Base-by-base conservation (phyloP, 2,329 filamentous ascomycete genomes). In the Incumbomyces delicatus region DNA sequence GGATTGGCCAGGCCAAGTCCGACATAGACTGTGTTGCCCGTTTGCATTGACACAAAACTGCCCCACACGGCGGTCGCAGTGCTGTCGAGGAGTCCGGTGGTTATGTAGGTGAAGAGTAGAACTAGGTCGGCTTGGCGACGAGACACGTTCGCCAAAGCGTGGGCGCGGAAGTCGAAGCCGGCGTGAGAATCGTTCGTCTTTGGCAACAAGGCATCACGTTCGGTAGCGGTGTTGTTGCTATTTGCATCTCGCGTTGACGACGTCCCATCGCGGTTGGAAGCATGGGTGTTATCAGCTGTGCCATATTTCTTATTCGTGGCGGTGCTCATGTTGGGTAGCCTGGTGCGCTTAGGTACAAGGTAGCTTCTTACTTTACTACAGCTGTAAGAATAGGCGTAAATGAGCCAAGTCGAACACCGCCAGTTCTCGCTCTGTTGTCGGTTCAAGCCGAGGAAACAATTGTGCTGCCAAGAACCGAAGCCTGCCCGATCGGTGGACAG, bases 31-130 rank as follows among this genome's bases (percentile, higher is more conserved):
- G 85, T 88, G 63, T 90, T 90, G 77, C 83, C 84, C 29, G 85
- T 89, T 60, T 89, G 85, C 85, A 89, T 89, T 57, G 81, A 85
- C 34, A 87, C 84, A 57, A 90, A 90, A 2, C 81, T 81, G 11
- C 84, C 83, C 81, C 83, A 89, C 35, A 83, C 83, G 48, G 80
- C 82, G 39, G 85, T 83, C 2, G 83, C 80, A 2, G 83, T 80
- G 64, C 82, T 86, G 64, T 90, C 85, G 6, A 87, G 73, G 10
- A 90, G 69, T 3, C 85, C 85, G 0, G 85, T 89, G 60, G 88
- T 82, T 53, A 85, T 66, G 61, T 88, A 89, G 65, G 83, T 87
- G 22, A 78, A 67, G 3, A 90, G 68, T 33, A 90, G 71, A 16
- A 87, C 68, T 1, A 85, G 52, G 58, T 90, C 85, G 12, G 80